Percentiles rank a stretch among this genome's conserved stretches.
These are phyloP conservation scores for Beauveria varroae DNA, from an alignment of 2,329 filamentous ascomycete species.

Conservation along the genomic window DNA sequence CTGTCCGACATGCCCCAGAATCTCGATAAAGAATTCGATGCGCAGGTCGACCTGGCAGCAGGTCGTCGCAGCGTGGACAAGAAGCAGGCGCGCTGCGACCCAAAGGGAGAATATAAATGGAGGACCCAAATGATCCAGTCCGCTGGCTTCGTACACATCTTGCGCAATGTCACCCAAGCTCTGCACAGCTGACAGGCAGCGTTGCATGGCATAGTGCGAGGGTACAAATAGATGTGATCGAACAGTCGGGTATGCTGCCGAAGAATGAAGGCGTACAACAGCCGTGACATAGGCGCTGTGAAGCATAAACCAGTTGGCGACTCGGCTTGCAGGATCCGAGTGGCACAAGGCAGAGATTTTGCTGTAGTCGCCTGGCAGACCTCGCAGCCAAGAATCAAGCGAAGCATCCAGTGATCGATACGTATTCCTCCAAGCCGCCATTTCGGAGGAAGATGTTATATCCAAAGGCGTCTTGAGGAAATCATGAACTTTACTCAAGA, in stretches of 20 bases:
- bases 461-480: conserved; percentile 35
- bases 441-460: conserved; percentile 29
- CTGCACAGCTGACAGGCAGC: conserved; percentile 36
- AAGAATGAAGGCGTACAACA: conserved; percentile 36
- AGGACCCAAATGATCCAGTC: conserved; percentile 33
- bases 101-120: conserved; percentile 38
- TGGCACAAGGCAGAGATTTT: conserved; percentile 38
- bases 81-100: conserved; percentile 32
- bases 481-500: conserved; percentile 34
- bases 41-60: conserved; percentile 29
- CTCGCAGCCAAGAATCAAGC: conserved; percentile 34
- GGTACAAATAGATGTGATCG: conserved; percentile 35
- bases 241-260: conserved; percentile 34
- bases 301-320: conserved; percentile 40
- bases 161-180: conserved; percentile 35
- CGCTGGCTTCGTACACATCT: conserved; percentile 36
- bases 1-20: conserved; percentile 32
- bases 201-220: conserved; percentile 37
- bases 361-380: conserved; percentile 36
- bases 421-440: conserved; percentile 33
- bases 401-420: conserved; percentile 32
- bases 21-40: conserved; percentile 37
- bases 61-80: conserved; percentile 33
- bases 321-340: conserved; percentile 36
- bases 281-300: conserved; percentile 38